Evolutionary conservation across 2,329 filamentous ascomycete genomes (phyloP), one percentile per base, ranked within the genome.

Genomic region (Botrytis cinerea): DNA sequence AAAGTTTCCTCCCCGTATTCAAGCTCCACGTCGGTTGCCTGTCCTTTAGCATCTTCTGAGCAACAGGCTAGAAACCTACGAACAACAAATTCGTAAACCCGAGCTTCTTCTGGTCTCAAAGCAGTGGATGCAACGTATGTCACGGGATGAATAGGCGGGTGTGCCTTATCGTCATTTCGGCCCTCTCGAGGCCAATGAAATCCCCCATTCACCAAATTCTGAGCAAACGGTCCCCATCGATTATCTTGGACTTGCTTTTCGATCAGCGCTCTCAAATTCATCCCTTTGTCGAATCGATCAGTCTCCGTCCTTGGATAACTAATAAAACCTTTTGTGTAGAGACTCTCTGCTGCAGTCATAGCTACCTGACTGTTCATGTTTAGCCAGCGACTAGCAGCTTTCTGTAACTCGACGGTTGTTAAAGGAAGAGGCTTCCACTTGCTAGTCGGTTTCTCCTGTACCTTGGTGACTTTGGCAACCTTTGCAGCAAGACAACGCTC

Each of bases 221-320:
- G 92, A 6, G 95, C 94, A 81, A 95, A 97, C 32, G 84, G 81
- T 0, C 94, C 94, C 96, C 95, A 99, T 75, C 86, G 84, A 60
- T 85, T 84, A 80, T 94, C 93, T 74, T 90, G 90, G 1, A 89
- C 90, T 82, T 99, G 96, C 80, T 97, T 98, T 78, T 93, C 89
- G 28, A 98, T 88, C 14, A 99, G 85, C 35, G 87, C 88, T 75
- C 88, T 89, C 32, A 99, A 86, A 80, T 98, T 91, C 85, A 98
- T 98, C 7, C 88, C 95, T 78, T 89, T 90, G 79, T 98, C 95
- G 80, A 98, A 99, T 46, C 95, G 92, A 82, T 99, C 96, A 0
- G 96, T 99, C 82, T 99, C 96, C 0, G 96, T 99, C 82, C 96
- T 91, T 1, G 96, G 96, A 82, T 99, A 99, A 82, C 95, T 98